phyloP scores from a whole-genome alignment of 2,329 filamentous ascomycete genomes.

The Hypoxylon sp. region DNA sequence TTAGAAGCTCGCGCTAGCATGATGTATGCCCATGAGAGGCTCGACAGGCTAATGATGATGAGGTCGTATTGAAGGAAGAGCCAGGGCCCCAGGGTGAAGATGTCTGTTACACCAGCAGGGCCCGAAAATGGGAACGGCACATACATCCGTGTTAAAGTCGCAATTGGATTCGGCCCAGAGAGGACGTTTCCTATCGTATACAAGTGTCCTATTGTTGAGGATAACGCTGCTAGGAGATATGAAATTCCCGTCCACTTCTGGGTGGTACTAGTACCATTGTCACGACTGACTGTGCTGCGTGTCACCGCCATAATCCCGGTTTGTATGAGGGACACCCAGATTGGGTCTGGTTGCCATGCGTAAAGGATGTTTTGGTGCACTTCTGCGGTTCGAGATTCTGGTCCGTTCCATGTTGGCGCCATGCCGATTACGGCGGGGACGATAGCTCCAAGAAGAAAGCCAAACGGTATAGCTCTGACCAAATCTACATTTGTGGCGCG shows the following conservation, averaged over 20 bases:
- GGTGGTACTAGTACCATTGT: constrained; percentile 6
- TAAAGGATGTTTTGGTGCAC: constrained; percentile 48
- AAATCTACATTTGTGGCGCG: constrained; percentile 32
- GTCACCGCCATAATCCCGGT: background rate
- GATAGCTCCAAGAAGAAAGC: constrained; percentile 49
- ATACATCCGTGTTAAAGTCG: constrained; percentile 44
- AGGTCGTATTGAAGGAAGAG: constrained; percentile 52
- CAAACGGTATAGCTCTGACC: constrained; percentile 45
- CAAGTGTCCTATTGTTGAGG: constrained; percentile 42
- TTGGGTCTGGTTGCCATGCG: constrained; percentile 47
- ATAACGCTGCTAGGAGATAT: constrained; percentile 45
- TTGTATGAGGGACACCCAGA: constrained; percentile 42
- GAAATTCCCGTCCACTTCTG: constrained; percentile 42
- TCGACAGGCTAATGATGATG: constrained; percentile 48
- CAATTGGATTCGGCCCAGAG: constrained; percentile 29
- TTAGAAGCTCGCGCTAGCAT: constrained; percentile 1
- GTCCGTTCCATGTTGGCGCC: constrained; percentile 49
- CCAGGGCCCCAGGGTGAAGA: constrained; percentile 46
- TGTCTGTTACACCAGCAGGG: constrained; percentile 37
- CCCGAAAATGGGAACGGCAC: constrained; percentile 42
- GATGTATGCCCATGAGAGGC: constrained; percentile 46
- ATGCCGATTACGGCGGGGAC: constrained; percentile 43
- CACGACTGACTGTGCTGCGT: background rate
- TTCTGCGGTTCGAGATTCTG: constrained; percentile 35
- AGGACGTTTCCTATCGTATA: constrained; percentile 42